phyloP scores from a whole-genome alignment of 768 basidiomycete species.

The Cyclocybe aegerita region DNA sequence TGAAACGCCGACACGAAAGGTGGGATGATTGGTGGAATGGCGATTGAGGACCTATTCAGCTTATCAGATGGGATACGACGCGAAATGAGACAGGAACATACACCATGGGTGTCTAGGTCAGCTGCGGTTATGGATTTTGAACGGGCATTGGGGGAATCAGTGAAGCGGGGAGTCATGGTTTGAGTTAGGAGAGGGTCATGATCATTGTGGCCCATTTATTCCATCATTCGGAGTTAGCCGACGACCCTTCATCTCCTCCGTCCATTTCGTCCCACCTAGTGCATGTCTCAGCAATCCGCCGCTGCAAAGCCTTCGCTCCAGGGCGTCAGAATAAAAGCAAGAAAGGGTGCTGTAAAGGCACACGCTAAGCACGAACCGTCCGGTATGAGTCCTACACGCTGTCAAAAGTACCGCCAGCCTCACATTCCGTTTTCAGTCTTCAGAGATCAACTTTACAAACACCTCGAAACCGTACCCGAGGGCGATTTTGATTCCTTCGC shows the following conservation, averaged over 20 bases:
- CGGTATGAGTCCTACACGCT: slow-evolving; percentile 33
- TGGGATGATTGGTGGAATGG: slow-evolving; percentile 64
- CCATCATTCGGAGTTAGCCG: slow-evolving; percentile 21
- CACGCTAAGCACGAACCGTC: slow-evolving; percentile 92
- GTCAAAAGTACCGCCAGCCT: slow-evolving; percentile 1
- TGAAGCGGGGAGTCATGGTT: slow-evolving; percentile 32
- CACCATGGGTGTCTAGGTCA: slow-evolving; percentile 75
- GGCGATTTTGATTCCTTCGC: slow-evolving; percentile 82
- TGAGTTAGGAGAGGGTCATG: neutral
- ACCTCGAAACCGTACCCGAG: slow-evolving; percentile 78
- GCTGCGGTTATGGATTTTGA: slow-evolving; percentile 82
- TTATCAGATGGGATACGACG: slow-evolving; percentile 2
- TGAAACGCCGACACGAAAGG: slow-evolving; percentile 69
- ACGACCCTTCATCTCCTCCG: slow-evolving; percentile 21
- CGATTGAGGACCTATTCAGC: slow-evolving; percentile 64
- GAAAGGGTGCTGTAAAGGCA: slow-evolving; percentile 91
- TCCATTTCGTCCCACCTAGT: slow-evolving; percentile 41
- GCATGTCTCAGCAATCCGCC: slow-evolving; percentile 90
- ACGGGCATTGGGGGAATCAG: slow-evolving; percentile 73
- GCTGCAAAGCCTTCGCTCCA: slow-evolving; percentile 86
- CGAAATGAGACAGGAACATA: slow-evolving; percentile 33
- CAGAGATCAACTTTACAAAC: slow-evolving; percentile 90
- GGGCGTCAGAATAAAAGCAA: slow-evolving; percentile 91
- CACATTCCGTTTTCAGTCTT: slow-evolving; percentile 56
- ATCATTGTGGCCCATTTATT: slow-evolving; percentile 15